phyloP scores from a whole-genome alignment of 2,329 filamentous ascomycete genomes.

The Aspergillus puulaauensis region DNA sequence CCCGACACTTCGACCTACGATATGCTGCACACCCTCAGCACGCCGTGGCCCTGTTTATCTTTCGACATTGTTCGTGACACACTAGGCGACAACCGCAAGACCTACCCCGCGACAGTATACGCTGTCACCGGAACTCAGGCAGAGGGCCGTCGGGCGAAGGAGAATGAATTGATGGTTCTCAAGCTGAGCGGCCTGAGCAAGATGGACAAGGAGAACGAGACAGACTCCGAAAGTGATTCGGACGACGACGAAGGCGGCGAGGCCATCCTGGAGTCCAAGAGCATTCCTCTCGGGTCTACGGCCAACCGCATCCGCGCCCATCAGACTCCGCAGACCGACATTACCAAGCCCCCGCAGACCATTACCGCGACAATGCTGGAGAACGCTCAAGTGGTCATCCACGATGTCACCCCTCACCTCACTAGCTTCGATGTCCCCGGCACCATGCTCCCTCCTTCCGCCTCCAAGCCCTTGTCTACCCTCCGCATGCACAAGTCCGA shows the following conservation, averaged over 20 bases:
- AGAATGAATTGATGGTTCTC: constrained; percentile 94
- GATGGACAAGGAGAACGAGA: constrained; percentile 73
- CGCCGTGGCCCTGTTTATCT: constrained; percentile 94
- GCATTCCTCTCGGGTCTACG: constrained; percentile 79
- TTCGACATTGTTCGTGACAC: constrained; percentile 88
- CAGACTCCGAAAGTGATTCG: constrained; percentile 67
- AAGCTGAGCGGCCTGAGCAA: constrained; percentile 89
- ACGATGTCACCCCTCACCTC: constrained; percentile 90
- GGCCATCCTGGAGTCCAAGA: constrained; percentile 89
- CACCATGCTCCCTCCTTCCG: constrained; percentile 72
- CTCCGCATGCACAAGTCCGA: constrained; percentile 89
- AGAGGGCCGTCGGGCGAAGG: constrained; percentile 68
- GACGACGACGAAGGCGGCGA: constrained; percentile 75
- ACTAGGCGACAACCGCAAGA: constrained; percentile 83
- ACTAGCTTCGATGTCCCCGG: constrained; percentile 88
- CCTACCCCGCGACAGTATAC: constrained; percentile 95
- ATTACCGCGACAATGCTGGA: constrained; percentile 92
- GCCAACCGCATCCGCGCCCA: constrained; percentile 92
- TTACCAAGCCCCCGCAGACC: constrained; percentile 72
- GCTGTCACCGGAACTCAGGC: constrained; percentile 94
- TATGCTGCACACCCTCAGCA: constrained; percentile 92
- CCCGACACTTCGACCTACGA: constrained; percentile 95
- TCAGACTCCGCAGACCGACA: constrained; percentile 67
- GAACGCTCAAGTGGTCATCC: constrained; percentile 82
- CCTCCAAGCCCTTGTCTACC: constrained; percentile 85